These are phyloP conservation scores for Sporothrix phasma DNA, from an alignment of 2,329 filamentous ascomycete species.

Conservation along the genomic window DNA sequence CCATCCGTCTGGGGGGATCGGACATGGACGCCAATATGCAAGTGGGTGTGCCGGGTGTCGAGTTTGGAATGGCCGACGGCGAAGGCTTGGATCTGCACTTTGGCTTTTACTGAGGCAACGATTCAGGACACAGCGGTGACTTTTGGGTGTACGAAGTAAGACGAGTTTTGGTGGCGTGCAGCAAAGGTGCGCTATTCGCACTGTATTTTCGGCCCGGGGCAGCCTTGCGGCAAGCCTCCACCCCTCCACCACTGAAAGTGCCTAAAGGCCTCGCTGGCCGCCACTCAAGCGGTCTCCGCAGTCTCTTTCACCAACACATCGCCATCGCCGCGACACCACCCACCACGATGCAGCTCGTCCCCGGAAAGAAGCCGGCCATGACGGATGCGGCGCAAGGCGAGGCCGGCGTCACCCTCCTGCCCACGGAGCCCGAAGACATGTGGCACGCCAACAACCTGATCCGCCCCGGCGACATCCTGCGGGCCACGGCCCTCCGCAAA, in stretches of 20 bases:
- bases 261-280: not conserved
- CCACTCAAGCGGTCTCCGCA: too few species aligned
- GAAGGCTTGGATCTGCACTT: not conserved
- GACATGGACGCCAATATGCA: not conserved
- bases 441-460: slow-evolving; percentile 56
- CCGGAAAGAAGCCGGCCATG: slow-evolving; percentile 29
- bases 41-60: not conserved
- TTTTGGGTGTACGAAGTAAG: not conserved
- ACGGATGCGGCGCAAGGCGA: slow-evolving; percentile 29
- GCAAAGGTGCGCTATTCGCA: too few species aligned
- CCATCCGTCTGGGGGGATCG: too few species aligned
- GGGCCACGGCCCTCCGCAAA: slow-evolving; percentile 47
- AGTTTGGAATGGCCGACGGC: not conserved
- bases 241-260: not conserved
- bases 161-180: not conserved
- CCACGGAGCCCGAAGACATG: slow-evolving; percentile 37
- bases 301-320: not conserved
- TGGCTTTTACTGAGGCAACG: not conserved
- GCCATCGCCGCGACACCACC: not conserved
- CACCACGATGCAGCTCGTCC: slow-evolving; percentile 23
- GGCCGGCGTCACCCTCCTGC: slow-evolving; percentile 31
- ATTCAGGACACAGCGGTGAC: not conserved
- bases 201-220: too few species aligned
- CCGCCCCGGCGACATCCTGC: slow-evolving; percentile 41
- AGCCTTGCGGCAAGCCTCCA: not conserved